These are phyloP conservation scores for Trichoderma koningii DNA, from an alignment of 2,329 filamentous ascomycete species.

Conservation along the genomic window DNA sequence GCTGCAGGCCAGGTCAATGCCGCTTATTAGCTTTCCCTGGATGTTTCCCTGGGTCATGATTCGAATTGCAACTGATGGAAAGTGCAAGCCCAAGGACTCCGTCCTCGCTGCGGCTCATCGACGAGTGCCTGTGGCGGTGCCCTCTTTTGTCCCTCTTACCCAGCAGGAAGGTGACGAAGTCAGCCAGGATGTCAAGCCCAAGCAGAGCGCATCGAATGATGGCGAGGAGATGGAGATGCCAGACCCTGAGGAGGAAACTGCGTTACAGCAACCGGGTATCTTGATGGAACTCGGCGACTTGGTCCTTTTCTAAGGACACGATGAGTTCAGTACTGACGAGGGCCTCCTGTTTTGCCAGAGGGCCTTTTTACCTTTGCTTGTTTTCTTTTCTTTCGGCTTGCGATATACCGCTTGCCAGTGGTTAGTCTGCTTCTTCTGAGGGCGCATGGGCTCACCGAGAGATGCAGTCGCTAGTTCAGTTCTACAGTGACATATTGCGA, in stretches of 20 bases:
- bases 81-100: constrained; percentile 32
- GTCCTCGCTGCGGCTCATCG: constrained; percentile 28
- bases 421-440: not conserved
- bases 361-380: too few species aligned
- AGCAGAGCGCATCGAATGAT: not conserved
- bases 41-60: constrained; percentile 68
- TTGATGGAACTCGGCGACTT: not conserved
- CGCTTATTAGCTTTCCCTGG: constrained; percentile 94
- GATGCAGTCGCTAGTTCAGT: not conserved
- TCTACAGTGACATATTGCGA: not conserved
- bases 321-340: not conserved
- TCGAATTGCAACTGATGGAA: constrained; percentile 37
- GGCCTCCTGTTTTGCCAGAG: too few species aligned
- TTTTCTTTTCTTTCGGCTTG: too few species aligned
- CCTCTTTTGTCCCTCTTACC: not conserved
- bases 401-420: too few species aligned
- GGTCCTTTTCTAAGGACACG: not conserved
- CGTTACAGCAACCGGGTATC: not conserved
- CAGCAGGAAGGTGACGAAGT: not conserved
- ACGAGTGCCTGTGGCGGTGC: not conserved
- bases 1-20: constrained; percentile 56
- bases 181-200: not conserved
- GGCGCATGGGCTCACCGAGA: too few species aligned
- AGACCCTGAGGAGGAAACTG: not conserved
- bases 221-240: not conserved